Evolutionary conservation across 139 green algal species (phyloP), one percentile per base, ranked within the genome.

Genomic region (Coelastrella sp.): DNA sequence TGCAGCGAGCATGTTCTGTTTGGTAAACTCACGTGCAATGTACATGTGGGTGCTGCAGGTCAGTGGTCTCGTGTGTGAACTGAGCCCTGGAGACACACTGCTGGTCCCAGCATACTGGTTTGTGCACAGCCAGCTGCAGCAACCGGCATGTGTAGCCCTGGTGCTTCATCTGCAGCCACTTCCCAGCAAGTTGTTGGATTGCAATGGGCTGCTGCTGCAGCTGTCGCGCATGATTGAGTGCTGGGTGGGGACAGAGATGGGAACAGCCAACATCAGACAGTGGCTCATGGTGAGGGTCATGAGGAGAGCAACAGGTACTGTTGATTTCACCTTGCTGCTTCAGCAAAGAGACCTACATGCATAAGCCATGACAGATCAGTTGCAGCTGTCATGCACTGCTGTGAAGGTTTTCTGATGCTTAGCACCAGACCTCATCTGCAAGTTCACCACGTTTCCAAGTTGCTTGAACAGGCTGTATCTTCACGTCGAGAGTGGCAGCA

Each of bases 61-160:
- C 3, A 35, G 59, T 6, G 91, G 91, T 27, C 7, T 90, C 7
- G 63, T 78, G 11, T 60, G 68, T 11, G 68, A 91, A 6, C 84
- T 93, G 10, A 49, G 56, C 10, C 91, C 91, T 17, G 87, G 91
- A 57, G 91, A 93, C 78, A 73, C 24, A 19, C 83, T 93, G 73
- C 75, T 91, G 7, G 25, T 93, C 6, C 91, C 91, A 12, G 91
- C 91, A 9, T 90, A 88, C 78, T 93, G 91, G 91, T 93, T 91
- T 61, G 56, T 91, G 27, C 91, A 93, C 76, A 90, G 59, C 25
- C 87, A 81, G 76, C 76, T 89, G 85, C 85, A 61, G 85, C 85
- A 89, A 66, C 85, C 72, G 35, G 85, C 72, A 8, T 82, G 85
- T 65, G 24, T 84, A 20, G 20, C 57, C 22, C 24, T 83, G 58